These are phyloP conservation scores for Diaporthe batatas DNA, from an alignment of 2,329 filamentous ascomycete genomes.

Conservation along the genomic window DNA sequence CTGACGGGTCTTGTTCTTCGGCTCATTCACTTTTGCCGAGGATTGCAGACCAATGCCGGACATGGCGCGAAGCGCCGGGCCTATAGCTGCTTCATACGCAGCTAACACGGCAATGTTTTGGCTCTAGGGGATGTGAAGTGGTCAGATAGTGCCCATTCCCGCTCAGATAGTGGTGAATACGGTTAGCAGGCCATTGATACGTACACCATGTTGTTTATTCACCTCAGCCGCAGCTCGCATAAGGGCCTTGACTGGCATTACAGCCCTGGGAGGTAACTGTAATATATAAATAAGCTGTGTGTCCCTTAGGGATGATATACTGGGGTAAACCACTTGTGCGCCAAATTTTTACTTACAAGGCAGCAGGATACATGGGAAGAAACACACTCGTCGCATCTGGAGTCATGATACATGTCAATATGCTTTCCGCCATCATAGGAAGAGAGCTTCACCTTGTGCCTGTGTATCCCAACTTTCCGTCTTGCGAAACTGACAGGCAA, in stretches of 20 bases:
- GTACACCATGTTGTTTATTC: conserved; percentile 33
- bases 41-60: neutral
- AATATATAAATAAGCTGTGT: neutral
- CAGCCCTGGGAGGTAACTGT: conserved; percentile 36
- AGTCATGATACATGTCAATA: neutral
- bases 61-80: conserved; percentile 38
- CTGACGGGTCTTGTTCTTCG: neutral
- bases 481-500: conserved; percentile 9
- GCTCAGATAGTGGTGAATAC: neutral
- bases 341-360: conserved; percentile 3
- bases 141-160: neutral
- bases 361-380: conserved; percentile 35
- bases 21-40: neutral
- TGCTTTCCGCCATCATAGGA: neutral
- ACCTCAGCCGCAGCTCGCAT: conserved; percentile 32
- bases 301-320: neutral
- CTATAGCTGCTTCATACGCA: conserved; percentile 37
- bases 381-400: conserved; percentile 32
- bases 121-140: neutral
- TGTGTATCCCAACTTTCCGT: conserved; percentile 17
- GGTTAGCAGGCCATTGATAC: neutral
- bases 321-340: too few species aligned
- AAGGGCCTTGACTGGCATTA: conserved; percentile 30
- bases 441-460: conserved; percentile 26
- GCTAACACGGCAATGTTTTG: conserved; percentile 30